phyloP scores from a whole-genome alignment of 805 yeast species.

The Suhomyces tanzawaensis region DNA sequence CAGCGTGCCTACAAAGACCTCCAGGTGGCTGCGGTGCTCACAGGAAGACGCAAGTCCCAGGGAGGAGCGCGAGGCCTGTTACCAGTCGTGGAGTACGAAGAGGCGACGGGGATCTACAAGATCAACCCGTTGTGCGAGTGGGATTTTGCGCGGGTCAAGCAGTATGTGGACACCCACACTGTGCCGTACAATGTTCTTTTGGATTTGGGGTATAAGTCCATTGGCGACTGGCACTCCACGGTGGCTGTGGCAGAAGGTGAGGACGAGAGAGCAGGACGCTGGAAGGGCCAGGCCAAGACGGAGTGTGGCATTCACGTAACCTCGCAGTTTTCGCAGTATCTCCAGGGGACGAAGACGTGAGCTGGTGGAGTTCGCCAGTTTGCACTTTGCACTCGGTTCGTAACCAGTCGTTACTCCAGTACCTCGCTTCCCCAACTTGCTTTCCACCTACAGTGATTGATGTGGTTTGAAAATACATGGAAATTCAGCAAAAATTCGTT shows the following conservation, averaged over 20 bases:
- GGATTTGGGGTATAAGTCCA: constrained; percentile 83
- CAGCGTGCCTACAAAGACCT: constrained; percentile 77
- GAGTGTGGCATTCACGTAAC: constrained; percentile 95
- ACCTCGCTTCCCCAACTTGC: too few species aligned
- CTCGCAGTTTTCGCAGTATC: constrained; percentile 64
- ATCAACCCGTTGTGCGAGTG: constrained; percentile 87
- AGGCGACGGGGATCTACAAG: constrained; percentile 66
- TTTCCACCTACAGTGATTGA: too few species aligned
- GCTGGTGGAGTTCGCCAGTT: too few species aligned
- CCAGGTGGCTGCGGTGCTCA: constrained; percentile 77
- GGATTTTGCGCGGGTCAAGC: constrained; percentile 70
- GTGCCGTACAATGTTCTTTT: constrained; percentile 86
- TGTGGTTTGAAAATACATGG: too few species aligned
- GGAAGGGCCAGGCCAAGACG: constrained; percentile 90
- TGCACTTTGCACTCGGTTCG: too few species aligned
- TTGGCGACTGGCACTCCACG: constrained; percentile 96
- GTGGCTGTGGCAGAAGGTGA: constrained; percentile 86
- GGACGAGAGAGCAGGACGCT: constrained; percentile 95
- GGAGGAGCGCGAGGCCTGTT: constrained; percentile 78
- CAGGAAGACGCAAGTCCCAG: constrained; percentile 88
- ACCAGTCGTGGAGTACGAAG: constrained; percentile 75
- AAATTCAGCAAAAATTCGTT: too few species aligned
- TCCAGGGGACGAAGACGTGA: constrained; percentile 16
- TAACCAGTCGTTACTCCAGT: too few species aligned
- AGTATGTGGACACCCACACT: constrained; percentile 61